Base-by-base conservation (phyloP, 768 basidiomycete genomes). In the Scleroderma bovista region DNA sequence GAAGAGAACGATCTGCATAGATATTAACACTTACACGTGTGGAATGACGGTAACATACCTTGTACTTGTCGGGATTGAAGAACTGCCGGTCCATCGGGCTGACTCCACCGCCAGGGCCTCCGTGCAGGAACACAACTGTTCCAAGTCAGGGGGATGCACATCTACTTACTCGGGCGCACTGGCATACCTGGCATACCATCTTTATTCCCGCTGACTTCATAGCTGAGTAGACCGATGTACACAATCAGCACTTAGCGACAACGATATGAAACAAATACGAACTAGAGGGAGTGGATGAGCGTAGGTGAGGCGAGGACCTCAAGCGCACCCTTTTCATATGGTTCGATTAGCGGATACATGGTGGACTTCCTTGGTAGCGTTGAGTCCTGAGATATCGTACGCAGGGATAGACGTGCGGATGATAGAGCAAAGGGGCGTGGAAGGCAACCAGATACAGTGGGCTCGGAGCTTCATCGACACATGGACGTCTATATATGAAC, bases 51-150 rank as follows among this genome's bases (percentile, higher is more conserved):
- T 34, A 24, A 55, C 57, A 37, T 40, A 83, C 88, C 72, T 87
- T 89, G 74, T 93, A 95, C 61, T 89, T 88, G 31, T 75, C 65
- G 3, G 91, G 90, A 60, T 93, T 81, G 68, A 94, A 94, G 73
- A 86, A 93, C 6, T 73, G 68, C 47, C 87, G 75, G 68, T 95
- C 92, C 48, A 74, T 75, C 6, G 72, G 62, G 60, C 83, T 79
- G 41, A 72, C 74, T 5, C 89, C 90, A 11, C 89, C 87, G 13
- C 93, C 93, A 15, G 91, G 91, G 6, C 91, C 90, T 36, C 86
- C 89, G 54, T 90, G 88, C 24, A 91, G 69, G 61, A 88, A 91
- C n/a, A 90, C 76, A 19, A 89, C 88, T 87, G 53, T 43, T 6
- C 32, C n/a, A 46, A 17, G 37, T 9, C 39, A 50, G 39, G 34